Conservation (phyloP, 495 filamentous ascomycete genomes). For the Talaromyces stipitatus region DNA sequence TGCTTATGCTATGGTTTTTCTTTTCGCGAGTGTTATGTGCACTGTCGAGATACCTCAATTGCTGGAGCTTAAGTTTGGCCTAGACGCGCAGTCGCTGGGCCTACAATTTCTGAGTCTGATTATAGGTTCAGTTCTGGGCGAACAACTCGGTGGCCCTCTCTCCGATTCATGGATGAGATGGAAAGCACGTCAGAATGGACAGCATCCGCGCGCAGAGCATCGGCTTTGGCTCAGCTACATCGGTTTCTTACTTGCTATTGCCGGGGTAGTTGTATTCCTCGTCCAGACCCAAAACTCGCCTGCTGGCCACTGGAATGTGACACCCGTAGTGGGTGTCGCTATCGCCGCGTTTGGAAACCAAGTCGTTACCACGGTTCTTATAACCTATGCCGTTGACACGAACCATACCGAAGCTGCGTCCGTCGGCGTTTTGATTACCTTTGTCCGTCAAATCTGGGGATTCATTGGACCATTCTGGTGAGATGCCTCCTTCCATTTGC, state of each 20-base stretch:
- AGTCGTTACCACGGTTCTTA: conserved; percentile 35
- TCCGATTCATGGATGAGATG: conserved; percentile 30
- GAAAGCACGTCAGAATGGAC: conserved; percentile 6
- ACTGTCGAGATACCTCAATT: conserved; percentile 37
- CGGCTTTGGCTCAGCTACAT: conserved; percentile 33
- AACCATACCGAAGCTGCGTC: conserved; percentile 23
- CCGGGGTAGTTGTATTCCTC: conserved; percentile 28
- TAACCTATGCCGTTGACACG: conserved; percentile 37
- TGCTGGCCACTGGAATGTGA: conserved; percentile 24
- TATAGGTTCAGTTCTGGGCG: conserved; percentile 32
- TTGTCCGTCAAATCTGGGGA: conserved; percentile 31
- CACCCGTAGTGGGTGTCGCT: conserved; percentile 28
- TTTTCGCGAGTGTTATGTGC: conserved; percentile 23
- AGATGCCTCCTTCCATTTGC: too few species aligned
- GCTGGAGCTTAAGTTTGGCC: conserved; percentile 27
- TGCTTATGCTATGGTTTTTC: conserved; percentile 32
- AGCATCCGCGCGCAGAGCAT: conserved; percentile 16
- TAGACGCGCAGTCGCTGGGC: conserved; percentile 32
- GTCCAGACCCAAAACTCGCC: conserved; percentile 22
- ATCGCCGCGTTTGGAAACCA: conserved; percentile 34
- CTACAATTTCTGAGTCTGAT: conserved; percentile 34
- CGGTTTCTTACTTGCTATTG: conserved; percentile 27
- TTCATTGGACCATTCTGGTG: conserved; percentile 40
- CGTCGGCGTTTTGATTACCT: conserved; percentile 23
- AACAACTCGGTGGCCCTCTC: conserved; percentile 29